Evolutionary conservation across 257 asterid genomes (phyloP), one percentile per base, ranked within the genome.

Genomic region (Striga asiatica): DNA sequence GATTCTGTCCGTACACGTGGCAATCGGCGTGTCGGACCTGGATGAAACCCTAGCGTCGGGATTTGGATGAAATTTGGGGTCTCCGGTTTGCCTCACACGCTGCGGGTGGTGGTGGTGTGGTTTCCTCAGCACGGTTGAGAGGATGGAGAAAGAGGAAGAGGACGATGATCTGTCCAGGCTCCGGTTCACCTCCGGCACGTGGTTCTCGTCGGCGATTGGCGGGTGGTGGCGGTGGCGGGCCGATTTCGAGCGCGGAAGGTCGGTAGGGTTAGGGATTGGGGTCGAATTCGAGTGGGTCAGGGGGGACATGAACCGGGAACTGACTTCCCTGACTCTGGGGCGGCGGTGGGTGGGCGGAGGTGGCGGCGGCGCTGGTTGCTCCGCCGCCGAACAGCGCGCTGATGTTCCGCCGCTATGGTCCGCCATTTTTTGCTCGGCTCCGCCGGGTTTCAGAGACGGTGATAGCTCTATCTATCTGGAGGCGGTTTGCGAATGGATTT

Each of bases 21-120:
- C 59, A 25, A 50, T 50, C 4, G 95, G 93, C 5, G 95, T 80
- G 57, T 80, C 84, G 1, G 72, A 76, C 68, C 92, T 67, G 1
- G 76, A 58, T 9, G 43, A 56, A 35, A 64, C 58, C 52, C 67
- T 69, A 35, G 27, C 32, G 11, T 61, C 68, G 0, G 52, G 38
- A 25, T 31, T 70, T 27, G 56, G 74, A 3, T 63, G 66, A 53
- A 66, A 57, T 52, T 45, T 52, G 21, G 50, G 25, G 12, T 72
- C 68, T 9, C 54, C 67, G 45, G 54, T 71, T 47, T 22, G 39
- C 60, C 66, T 71, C 49, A 27, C 55, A 0, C 60, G 58, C 18
- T 64, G 75, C 57, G 48, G 71, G 22, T 50, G 68, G 60, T 60
- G n/a, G n/a, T n/a, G n/a, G n/a, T n/a, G n/a, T n/a, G n/a, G 71